Percentiles rank a stretch among this genome's conserved stretches.
Conservation (phyloP, 257 asterid genomes). For the Solanum clarkiae region DNA sequence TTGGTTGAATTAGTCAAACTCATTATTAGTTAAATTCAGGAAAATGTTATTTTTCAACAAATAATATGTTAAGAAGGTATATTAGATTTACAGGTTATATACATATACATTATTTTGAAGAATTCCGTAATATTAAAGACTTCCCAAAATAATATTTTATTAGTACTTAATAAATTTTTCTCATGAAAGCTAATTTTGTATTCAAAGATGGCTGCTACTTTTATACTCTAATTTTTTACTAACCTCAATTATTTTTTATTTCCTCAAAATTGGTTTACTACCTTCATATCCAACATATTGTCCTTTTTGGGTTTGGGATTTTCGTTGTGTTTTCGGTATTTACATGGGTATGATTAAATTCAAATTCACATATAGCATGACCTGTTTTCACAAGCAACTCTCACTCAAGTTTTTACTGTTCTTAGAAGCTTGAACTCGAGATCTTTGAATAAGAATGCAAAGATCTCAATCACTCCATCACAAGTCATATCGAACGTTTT, state of each 20-base stretch:
- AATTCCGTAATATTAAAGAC: background rate
- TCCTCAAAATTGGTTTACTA: background rate
- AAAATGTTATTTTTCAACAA: background rate
- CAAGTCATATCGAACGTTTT: background rate
- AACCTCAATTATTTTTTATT: background rate
- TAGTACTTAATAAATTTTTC: background rate
- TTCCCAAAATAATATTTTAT: background rate
- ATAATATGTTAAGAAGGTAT: background rate
- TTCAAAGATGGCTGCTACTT: background rate
- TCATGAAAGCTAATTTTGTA: background rate
- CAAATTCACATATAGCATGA: accelerated
- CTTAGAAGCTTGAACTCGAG: background rate
- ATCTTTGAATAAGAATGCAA: background rate
- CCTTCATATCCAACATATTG: background rate
- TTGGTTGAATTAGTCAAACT: background rate
- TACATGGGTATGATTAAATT: background rate
- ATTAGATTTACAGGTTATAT: background rate
- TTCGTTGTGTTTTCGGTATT: background rate
- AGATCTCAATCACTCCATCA: no score
- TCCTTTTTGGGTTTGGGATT: background rate
- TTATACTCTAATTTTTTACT: background rate
- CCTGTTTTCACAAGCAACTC: no score
- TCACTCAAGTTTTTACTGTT: background rate
- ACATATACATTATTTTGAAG: background rate
- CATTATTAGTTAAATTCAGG: background rate